Conservation (phyloP, 768 basidiomycete species). For the Chalciporus sphaerocephalus region DNA sequence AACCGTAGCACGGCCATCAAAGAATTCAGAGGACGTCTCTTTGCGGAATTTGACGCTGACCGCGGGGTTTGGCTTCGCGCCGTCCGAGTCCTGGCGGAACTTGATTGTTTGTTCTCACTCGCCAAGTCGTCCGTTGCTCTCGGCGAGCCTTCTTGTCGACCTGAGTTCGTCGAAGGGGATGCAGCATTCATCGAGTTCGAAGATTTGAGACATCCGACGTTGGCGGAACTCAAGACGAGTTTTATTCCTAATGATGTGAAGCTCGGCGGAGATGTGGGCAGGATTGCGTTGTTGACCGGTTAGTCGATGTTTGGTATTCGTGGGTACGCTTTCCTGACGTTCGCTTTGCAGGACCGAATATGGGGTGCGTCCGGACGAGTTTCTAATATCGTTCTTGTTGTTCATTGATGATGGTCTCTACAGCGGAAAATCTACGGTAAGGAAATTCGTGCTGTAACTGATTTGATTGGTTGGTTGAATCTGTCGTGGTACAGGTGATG, state of each 20-base stretch:
- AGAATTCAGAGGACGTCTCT: slow-evolving; percentile 77
- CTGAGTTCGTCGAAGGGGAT: slow-evolving; percentile 78
- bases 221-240: slow-evolving; percentile 60
- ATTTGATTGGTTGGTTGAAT: slow-evolving; percentile 2
- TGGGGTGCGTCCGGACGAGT: slow-evolving; percentile 57
- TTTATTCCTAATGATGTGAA: slow-evolving; percentile 95
- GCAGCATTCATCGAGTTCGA: slow-evolving; percentile 83
- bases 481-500: slow-evolving; percentile 53
- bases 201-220: slow-evolving; percentile 83
- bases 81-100: slow-evolving; percentile 81
- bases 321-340: not conserved
- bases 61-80: slow-evolving; percentile 79
- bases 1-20: slow-evolving; percentile 76
- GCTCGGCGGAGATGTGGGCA: slow-evolving; percentile 70
- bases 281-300: slow-evolving; percentile 86
- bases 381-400: not conserved
- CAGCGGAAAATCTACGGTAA: slow-evolving; percentile 75
- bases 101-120: slow-evolving; percentile 93
- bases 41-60: slow-evolving; percentile 76
- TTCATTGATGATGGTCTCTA: not conserved
- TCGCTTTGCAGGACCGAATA: slow-evolving; percentile 63
- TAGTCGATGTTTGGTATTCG: slow-evolving; percentile 19
- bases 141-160: slow-evolving; percentile 92
- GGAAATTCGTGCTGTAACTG: slow-evolving; percentile 2
- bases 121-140: slow-evolving; percentile 86